These are phyloP conservation scores for Amborella trichopoda DNA, from an alignment of 164 flowering plant genomes.

Conservation along the genomic window DNA sequence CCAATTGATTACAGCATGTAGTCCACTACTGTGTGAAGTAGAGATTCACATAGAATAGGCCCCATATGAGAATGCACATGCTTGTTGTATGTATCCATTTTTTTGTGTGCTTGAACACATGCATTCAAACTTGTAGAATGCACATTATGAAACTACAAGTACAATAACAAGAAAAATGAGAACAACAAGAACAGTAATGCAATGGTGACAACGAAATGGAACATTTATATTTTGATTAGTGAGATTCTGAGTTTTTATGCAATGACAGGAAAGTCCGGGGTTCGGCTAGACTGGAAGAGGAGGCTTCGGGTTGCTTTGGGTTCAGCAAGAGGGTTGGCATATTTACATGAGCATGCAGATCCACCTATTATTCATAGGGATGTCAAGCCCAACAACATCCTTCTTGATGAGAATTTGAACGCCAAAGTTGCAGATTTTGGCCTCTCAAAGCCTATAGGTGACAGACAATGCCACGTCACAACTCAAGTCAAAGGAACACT, in stretches of 20 bases:
- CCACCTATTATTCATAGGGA: conserved; percentile 40
- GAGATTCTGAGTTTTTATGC: conserved; percentile 28
- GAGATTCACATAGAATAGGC: too few relatives aligned
- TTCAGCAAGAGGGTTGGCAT: conserved; percentile 30
- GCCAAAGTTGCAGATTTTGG: conserved; percentile 40
- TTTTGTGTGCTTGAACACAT: too few relatives aligned
- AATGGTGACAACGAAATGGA: too few relatives aligned
- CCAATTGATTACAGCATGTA: too few relatives aligned
- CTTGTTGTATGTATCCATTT: too few relatives aligned
- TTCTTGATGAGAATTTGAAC: conserved; percentile 23
- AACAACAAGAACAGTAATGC: too few relatives aligned
- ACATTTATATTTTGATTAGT: neutral
- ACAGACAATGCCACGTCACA: conserved; percentile 15
- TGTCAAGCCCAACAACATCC: conserved; percentile 28
- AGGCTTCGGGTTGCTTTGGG: conserved; percentile 27
- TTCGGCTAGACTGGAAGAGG: conserved; percentile 24
- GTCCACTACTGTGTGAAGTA: too few relatives aligned
- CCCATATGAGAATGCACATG: too few relatives aligned
- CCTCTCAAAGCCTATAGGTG: conserved; percentile 21
- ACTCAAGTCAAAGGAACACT: conserved; percentile 39
- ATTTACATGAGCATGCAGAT: conserved; percentile 30
- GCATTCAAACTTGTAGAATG: too few relatives aligned
- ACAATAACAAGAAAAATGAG: too few relatives aligned
- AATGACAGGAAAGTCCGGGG: conserved; percentile 33
- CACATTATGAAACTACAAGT: too few relatives aligned